These are phyloP conservation scores for Oryza coarctata DNA, from an alignment of 176 grass and related monocot genomes.

Conservation along the genomic window DNA sequence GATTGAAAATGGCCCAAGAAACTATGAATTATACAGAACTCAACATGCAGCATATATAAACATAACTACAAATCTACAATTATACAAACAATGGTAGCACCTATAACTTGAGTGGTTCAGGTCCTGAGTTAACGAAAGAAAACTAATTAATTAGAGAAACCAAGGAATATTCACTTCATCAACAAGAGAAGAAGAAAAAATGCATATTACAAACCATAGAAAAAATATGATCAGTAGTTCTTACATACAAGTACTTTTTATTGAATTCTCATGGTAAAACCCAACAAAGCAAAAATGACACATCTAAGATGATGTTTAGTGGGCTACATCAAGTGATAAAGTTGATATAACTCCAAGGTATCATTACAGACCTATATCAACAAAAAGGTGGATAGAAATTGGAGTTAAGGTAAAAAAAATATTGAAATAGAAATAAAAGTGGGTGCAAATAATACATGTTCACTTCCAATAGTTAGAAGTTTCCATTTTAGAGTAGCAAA, in stretches of 20 bases:
- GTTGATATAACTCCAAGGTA: background rate
- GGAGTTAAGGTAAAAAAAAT: background rate
- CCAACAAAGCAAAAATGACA: background rate
- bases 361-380: background rate
- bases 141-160: background rate
- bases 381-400: background rate
- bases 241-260: background rate
- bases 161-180: background rate
- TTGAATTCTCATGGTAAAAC: background rate
- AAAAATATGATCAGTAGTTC: background rate
- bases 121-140: background rate
- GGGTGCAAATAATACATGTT: background rate
- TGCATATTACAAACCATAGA: background rate
- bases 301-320: background rate
- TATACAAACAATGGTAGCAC: background rate
- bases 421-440: background rate
- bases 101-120: background rate
- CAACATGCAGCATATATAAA: background rate
- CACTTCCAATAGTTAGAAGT: conserved; percentile 10
- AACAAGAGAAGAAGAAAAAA: background rate
- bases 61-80: background rate
- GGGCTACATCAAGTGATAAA: background rate
- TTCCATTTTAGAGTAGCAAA: conserved; percentile 16
- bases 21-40: background rate
- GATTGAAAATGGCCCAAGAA: background rate